Conservation (phyloP, 2,329 filamentous ascomycete genomes). For the Aspergillus calidoustus region DNA sequence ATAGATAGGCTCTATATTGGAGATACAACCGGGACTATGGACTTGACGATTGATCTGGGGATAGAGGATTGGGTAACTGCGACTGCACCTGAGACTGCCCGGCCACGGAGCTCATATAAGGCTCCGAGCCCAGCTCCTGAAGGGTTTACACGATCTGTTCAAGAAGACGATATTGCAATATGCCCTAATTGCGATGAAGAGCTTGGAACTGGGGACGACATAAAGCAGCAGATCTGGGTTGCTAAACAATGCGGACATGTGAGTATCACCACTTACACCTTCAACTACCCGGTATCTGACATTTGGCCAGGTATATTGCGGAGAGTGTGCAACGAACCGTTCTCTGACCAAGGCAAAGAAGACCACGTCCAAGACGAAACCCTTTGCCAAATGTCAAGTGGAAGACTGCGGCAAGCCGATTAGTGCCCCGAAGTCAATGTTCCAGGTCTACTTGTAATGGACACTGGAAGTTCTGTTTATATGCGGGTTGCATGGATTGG, state of each 20-base stretch:
- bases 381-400: constrained; percentile 51
- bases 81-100: constrained; percentile 42
- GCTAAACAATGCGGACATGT: constrained; percentile 92
- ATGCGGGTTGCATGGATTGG: constrained; percentile 25
- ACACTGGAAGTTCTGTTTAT: constrained; percentile 1
- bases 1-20: constrained; percentile 32
- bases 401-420: constrained; percentile 47
- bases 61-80: constrained; percentile 42
- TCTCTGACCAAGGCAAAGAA: constrained; percentile 42
- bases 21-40: constrained; percentile 26
- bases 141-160: constrained; percentile 82
- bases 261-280: constrained; percentile 40
- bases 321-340: constrained; percentile 50
- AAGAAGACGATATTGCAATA: constrained; percentile 72
- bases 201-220: constrained; percentile 71
- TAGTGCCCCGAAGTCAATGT: constrained; percentile 46
- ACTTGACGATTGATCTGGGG: constrained; percentile 34
- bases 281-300: constrained; percentile 18
- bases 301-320: constrained; percentile 51
- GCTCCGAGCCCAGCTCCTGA: constrained; percentile 66
- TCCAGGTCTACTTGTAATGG: constrained; percentile 53
- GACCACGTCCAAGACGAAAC: constrained; percentile 35
- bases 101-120: constrained; percentile 54
- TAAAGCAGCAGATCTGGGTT: constrained; percentile 89
- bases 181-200: constrained; percentile 89